Conservation (phyloP, 176 grass and related monocot genomes). For the Cenchrus fungigraminus region DNA sequence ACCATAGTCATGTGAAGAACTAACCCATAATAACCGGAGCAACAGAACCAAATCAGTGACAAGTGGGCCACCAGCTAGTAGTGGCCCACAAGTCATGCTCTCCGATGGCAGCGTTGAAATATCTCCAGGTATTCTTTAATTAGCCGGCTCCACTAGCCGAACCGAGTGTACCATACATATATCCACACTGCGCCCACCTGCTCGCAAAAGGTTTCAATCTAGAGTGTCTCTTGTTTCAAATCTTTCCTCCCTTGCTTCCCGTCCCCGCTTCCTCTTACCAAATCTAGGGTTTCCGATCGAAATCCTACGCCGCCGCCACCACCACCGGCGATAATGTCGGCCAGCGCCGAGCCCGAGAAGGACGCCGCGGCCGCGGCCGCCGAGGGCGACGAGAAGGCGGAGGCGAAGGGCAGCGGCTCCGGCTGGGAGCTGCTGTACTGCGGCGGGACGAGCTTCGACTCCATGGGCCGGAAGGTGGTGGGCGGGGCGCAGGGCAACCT, state of each 20-base stretch:
- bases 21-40: background rate
- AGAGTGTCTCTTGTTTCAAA: conserved; percentile 44
- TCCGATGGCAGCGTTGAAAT: background rate
- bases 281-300: conserved; percentile 64
- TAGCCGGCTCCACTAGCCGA: conserved; percentile 21
- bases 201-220: conserved; percentile 16
- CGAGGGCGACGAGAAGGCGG: conserved; percentile 48
- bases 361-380: conserved; percentile 1
- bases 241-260: conserved; percentile 11
- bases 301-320: conserved; percentile 30
- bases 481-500: conserved; percentile 58
- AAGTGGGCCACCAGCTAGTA: rapidly evolving
- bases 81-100: background rate
- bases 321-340: conserved; percentile 61
- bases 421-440: conserved; percentile 89
- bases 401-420: conserved; percentile 9
- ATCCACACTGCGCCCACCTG: conserved; percentile 28
- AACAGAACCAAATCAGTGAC: background rate
- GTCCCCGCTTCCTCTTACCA: conserved; percentile 44
- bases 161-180: conserved; percentile 15
- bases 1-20: background rate
- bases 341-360: conserved; percentile 50
- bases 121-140: background rate
- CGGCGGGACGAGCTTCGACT: conserved; percentile 73
- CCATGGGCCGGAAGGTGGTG: conserved; percentile 66